Evolutionary conservation across 441 rosid genomes (phyloP), one percentile per base, ranked within the genome.

Genomic region (Syzygium syzygioides): DNA sequence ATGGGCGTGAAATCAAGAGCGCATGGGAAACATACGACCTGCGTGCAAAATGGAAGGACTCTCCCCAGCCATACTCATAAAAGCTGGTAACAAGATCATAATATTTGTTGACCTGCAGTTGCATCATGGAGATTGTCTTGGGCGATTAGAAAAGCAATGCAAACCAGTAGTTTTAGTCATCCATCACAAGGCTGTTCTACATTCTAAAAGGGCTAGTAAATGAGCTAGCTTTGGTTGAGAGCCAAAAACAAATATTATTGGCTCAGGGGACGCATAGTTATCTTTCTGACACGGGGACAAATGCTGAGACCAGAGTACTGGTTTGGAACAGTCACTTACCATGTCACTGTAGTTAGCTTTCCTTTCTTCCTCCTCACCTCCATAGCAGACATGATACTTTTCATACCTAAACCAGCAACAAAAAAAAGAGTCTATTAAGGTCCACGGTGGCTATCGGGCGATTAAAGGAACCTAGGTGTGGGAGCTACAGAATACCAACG

Each of bases 51-150:
- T 98, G 99, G 92, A 98, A 97, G 88, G 98, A 97, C 91, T 98
- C 98, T 32, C 99, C 99, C 99, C 99, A 98, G 66, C 98, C 98
- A 87, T 91, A 96, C 94, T 98, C 99, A 87, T 95, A 96, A 90
- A 97, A 97, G 95, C 99, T 98, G 84, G 99, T 97, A 90, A 90
- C 97, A 91, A 97, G 99, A 91, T 98, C 98, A 93, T 97, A 98
- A 88, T 95, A 97, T 92, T 98, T 96, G 86, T 98, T 97, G 68
- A 96, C 99, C 99, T 98, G 96, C 32, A 60, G n/a, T 60, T 60
- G 66, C 32, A 60, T 60, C 13, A 30, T 60, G 66, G 66, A 60
- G 66, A 60, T 60, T 60, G 66, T 28, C 32, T 60, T 28, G 66
- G 66, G 66, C 66, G 28, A 60, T 60, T 60, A 28, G 66, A 60